Conservation (phyloP, 2,329 filamentous ascomycete species). For the Xylaria sp. region DNA sequence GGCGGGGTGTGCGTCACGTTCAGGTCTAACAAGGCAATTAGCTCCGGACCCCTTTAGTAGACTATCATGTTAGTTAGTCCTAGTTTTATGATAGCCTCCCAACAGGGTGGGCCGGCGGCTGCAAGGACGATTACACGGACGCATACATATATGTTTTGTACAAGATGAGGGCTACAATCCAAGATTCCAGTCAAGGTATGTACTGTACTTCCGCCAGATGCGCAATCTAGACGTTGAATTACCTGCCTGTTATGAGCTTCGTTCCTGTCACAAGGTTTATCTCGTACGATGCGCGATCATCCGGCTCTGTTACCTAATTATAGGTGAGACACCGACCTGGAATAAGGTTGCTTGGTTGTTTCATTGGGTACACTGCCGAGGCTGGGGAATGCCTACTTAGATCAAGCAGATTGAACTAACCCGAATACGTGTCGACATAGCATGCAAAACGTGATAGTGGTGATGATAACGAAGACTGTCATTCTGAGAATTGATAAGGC, state of each 20-base stretch:
- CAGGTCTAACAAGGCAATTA: no score
- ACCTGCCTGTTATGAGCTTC: neutral
- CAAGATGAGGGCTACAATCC: no score
- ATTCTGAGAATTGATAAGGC: neutral
- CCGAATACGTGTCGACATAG: no score
- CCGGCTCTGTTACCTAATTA: constrained; percentile 3
- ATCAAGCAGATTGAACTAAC: neutral
- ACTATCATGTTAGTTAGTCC: no score
- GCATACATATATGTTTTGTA: no score
- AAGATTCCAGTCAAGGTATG: constrained; percentile 5
- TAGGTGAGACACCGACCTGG: constrained; percentile 16
- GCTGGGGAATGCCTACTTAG: neutral
- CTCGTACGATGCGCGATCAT: neutral
- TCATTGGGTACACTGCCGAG: neutral
- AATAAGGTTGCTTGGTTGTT: constrained; percentile 13
- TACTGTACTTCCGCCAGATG: constrained; percentile 1
- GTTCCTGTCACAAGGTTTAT: neutral
- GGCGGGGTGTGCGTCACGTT: no score
- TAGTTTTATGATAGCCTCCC: no score
- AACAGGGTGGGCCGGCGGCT: no score
- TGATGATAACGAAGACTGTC: neutral
- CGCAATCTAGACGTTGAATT: neutral
- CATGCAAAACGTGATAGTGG: neutral
- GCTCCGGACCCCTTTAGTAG: no score
- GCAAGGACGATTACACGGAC: no score